These are phyloP conservation scores for Yamadazyma spencermartinsiae DNA, from an alignment of 1,139 yeast species.

Conservation along the genomic window DNA sequence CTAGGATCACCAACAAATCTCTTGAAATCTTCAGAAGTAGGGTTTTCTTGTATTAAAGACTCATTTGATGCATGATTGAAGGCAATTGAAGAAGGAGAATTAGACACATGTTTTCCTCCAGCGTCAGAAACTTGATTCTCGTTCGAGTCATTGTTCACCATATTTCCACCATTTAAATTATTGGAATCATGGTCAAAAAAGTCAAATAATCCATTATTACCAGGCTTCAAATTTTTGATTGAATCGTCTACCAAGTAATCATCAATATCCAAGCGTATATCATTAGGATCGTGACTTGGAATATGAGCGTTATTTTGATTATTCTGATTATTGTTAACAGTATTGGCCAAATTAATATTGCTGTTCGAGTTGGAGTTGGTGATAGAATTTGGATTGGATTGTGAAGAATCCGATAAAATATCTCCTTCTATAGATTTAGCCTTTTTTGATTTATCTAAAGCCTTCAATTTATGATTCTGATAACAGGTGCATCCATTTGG, in stretches of 20 bases:
- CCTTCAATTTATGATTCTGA: slow-evolving; percentile 17
- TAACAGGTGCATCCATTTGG: slow-evolving; percentile 59
- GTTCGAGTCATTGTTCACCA: background rate
- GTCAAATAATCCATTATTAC: slow-evolving; percentile 28
- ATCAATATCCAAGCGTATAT: slow-evolving; percentile 7
- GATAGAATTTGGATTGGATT: background rate
- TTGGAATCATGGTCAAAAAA: slow-evolving; percentile 16
- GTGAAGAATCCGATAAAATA: slow-evolving; percentile 1
- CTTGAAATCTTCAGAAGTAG: slow-evolving; percentile 1
- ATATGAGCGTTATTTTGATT: background rate
- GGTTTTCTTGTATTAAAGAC: slow-evolving; percentile 1
- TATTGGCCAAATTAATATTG: background rate
- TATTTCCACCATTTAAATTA: background rate
- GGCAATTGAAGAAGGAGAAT: slow-evolving; percentile 1
- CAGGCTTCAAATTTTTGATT: slow-evolving; percentile 30
- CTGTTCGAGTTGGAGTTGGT: slow-evolving; percentile 3
- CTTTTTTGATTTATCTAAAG: slow-evolving; percentile 31
- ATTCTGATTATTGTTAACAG: background rate
- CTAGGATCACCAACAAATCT: background rate
- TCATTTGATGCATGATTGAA: slow-evolving; percentile 2
- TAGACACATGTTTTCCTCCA: background rate
- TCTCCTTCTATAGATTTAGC: slow-evolving; percentile 7
- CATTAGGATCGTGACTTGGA: background rate
- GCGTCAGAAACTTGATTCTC: background rate
- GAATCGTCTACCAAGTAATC: slow-evolving; percentile 38